These are phyloP conservation scores for Barbatosphaeria neglecta DNA, from an alignment of 495 filamentous ascomycete genomes.

Conservation along the genomic window DNA sequence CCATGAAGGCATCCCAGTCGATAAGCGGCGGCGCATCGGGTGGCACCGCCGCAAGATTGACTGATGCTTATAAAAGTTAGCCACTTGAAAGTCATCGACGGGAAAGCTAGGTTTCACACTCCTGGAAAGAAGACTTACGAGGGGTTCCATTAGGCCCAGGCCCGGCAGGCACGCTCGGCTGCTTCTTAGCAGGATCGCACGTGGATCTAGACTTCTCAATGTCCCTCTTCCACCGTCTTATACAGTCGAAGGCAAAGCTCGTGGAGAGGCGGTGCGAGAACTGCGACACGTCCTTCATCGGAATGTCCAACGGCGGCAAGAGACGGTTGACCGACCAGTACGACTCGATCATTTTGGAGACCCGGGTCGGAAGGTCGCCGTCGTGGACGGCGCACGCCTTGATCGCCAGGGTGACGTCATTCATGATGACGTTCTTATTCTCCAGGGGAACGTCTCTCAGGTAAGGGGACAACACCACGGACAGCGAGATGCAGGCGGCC, in stretches of 20 bases:
- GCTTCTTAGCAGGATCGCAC: conserved; percentile 1
- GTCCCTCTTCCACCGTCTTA: conserved; percentile 26
- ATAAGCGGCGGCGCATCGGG: conserved; percentile 22
- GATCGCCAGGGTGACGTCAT: conserved; percentile 10
- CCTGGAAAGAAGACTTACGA: neutral
- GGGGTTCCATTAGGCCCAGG: neutral
- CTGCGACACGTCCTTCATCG: conserved; percentile 9
- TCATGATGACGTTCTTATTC: conserved; percentile 8
- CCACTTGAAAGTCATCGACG: neutral
- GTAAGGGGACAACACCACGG: conserved; percentile 25
- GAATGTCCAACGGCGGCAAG: conserved; percentile 4
- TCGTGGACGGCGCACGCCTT: conserved; percentile 13
- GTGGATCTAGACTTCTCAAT: conserved; percentile 13
- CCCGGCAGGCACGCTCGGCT: neutral
- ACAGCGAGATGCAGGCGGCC: conserved; percentile 26
- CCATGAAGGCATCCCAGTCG: conserved; percentile 33
- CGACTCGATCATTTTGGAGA: conserved; percentile 22
- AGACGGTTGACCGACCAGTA: conserved; percentile 15
- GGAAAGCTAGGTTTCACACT: neutral
- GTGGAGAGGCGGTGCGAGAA: conserved; percentile 25
- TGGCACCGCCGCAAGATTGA: neutral
- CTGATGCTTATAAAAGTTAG: neutral
- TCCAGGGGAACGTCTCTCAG: conserved; percentile 10
- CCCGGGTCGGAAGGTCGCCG: conserved; percentile 21
- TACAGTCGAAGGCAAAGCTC: conserved; percentile 27